These are phyloP conservation scores for Geotrichum reessii DNA, from an alignment of 1,139 yeast species.

Conservation along the genomic window DNA sequence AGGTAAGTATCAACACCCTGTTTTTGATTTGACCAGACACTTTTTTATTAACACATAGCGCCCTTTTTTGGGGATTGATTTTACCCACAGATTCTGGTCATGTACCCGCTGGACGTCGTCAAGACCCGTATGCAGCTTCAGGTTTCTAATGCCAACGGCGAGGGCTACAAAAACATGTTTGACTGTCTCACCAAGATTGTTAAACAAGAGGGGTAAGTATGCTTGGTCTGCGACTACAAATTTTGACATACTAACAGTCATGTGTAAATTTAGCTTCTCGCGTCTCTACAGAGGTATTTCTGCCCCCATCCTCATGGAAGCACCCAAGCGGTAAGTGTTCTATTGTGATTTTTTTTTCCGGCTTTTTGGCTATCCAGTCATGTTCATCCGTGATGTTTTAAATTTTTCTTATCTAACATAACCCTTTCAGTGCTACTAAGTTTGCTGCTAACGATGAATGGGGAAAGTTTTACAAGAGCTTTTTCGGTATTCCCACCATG, in stretches of 20 bases:
- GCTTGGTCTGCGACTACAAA: neutral
- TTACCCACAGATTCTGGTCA: slow-evolving; percentile 57
- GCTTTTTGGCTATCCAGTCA: no score
- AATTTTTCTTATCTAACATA: neutral
- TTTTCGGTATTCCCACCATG: slow-evolving; percentile 65
- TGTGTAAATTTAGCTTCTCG: slow-evolving; percentile 35
- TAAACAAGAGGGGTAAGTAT: slow-evolving; percentile 64
- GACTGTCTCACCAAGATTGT: slow-evolving; percentile 80
- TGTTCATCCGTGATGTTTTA: no score
- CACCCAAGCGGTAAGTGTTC: slow-evolving; percentile 66
- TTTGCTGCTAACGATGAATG: slow-evolving; percentile 98
- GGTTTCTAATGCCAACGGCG: slow-evolving; percentile 47
- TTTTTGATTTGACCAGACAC: neutral
- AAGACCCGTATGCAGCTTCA: slow-evolving; percentile 95
- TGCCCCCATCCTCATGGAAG: slow-evolving; percentile 98
- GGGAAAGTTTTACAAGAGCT: slow-evolving; percentile 73
- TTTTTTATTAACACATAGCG: neutral
- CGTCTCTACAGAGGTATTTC: slow-evolving; percentile 87
- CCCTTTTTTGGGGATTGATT: neutral
- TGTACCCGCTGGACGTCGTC: slow-evolving; percentile 97
- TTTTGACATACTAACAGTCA: neutral
- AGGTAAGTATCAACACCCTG: slow-evolving; percentile 36
- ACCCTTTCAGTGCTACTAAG: slow-evolving; percentile 62
- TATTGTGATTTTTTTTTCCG: neutral
- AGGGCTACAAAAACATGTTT: slow-evolving; percentile 72